Percentiles rank a stretch among this genome's conserved stretches.
Evolutionary conservation across 1,284 basidiomycete genomes (phyloP).

Genomic region (Boletus nobilissimus): DNA sequence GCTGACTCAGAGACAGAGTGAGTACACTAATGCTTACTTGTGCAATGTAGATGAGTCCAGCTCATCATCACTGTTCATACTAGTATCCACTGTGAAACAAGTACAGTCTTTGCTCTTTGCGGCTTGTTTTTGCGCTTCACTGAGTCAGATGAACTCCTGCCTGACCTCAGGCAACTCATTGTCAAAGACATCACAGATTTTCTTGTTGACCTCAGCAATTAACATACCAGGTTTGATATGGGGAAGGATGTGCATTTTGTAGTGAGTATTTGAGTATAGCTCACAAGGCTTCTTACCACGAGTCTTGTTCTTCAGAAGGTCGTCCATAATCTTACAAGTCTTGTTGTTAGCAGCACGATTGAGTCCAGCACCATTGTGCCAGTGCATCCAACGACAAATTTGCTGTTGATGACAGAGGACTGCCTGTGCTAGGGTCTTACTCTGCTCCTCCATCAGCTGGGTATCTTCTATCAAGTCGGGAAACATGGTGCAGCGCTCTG

Average conservation of each 20-base stretch:
- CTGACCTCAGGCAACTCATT: background rate
- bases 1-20: too few species aligned
- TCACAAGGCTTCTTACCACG: conserved; percentile 2
- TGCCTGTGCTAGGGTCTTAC: background rate
- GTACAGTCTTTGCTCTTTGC: too few species aligned
- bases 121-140: background rate
- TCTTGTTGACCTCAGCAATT: background rate
- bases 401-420: background rate
- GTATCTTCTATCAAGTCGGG: background rate
- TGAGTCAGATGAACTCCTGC: background rate
- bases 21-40: too few species aligned
- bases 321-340: background rate
- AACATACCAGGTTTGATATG: background rate
- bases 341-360: background rate
- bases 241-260: background rate
- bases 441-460: background rate
- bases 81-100: too few species aligned
- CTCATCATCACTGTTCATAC: background rate
- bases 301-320: conserved; percentile 14
- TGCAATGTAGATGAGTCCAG: too few species aligned
- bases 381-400: conserved; percentile 9
- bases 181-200: conserved; percentile 1
- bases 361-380: background rate
- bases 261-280: conserved; percentile 16
- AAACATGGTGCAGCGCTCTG: background rate